These are phyloP conservation scores for Paraphoma chrysanthemicola DNA, from an alignment of 2,329 filamentous ascomycete species.

Conservation along the genomic window DNA sequence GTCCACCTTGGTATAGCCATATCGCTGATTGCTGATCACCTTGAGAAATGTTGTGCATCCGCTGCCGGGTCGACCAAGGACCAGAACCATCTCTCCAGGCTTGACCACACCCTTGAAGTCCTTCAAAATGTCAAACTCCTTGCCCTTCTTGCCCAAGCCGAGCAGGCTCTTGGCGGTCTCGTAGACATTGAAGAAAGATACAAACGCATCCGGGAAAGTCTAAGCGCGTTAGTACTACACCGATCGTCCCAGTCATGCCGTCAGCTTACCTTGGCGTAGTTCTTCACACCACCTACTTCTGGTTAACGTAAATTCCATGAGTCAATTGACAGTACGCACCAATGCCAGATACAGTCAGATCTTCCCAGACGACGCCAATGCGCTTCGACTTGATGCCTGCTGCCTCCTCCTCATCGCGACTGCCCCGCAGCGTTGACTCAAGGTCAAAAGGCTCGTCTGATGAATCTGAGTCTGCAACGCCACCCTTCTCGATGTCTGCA, in stretches of 20 bases:
- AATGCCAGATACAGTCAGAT: conserved; percentile 76
- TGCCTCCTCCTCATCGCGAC: conserved; percentile 72
- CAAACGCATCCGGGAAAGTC: conserved; percentile 79
- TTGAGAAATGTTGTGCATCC: conserved; percentile 64
- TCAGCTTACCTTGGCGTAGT: conserved; percentile 61
- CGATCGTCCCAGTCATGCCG: neutral
- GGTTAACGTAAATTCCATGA: conserved; percentile 1
- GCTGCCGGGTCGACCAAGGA: conserved; percentile 76
- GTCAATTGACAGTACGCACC: conserved; percentile 48
- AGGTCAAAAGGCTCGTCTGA: conserved; percentile 71
- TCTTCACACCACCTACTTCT: conserved; percentile 64
- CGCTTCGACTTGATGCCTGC: conserved; percentile 83
- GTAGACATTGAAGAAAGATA: conserved; percentile 78
- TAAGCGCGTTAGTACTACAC: conserved; percentile 30
- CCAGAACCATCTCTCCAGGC: conserved; percentile 88
- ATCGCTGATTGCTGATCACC: conserved; percentile 62
- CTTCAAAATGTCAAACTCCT: conserved; percentile 76
- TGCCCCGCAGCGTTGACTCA: conserved; percentile 74
- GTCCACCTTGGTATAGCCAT: conserved; percentile 65
- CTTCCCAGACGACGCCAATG: conserved; percentile 76
- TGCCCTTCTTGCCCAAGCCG: conserved; percentile 70
- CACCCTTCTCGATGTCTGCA: conserved; percentile 67
- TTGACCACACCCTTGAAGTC: conserved; percentile 66
- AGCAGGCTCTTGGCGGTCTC: conserved; percentile 69
- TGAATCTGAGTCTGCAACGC: conserved; percentile 33